Evolutionary conservation across 2,329 filamentous ascomycete species (phyloP).

Genomic region (Talaromyces funiculosus): DNA sequence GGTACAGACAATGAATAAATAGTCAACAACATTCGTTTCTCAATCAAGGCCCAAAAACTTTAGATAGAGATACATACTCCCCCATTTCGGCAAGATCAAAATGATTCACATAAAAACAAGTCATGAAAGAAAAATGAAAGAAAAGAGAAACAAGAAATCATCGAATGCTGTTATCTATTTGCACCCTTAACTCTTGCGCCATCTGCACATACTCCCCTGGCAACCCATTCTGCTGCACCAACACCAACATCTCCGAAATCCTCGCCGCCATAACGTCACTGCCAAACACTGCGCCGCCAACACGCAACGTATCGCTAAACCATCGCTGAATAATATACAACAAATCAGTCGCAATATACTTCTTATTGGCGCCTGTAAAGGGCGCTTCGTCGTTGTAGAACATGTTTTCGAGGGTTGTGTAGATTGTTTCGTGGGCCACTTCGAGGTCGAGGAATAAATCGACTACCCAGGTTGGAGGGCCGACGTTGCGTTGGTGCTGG

Average conservation of each 20-base stretch:
- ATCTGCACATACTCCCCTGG: slow-evolving; percentile 34
- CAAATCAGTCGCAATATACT: slow-evolving; percentile 56
- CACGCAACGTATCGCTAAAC: slow-evolving; percentile 53
- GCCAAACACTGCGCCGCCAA: slow-evolving; percentile 53
- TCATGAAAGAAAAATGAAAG: background rate
- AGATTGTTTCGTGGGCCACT: slow-evolving; percentile 56
- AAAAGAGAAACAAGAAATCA: slow-evolving; percentile 17
- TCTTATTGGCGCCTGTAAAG: slow-evolving; percentile 54
- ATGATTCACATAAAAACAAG: background rate
- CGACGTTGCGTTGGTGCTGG: slow-evolving; percentile 44
- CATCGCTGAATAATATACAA: slow-evolving; percentile 57
- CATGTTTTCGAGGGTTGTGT: slow-evolving; percentile 59
- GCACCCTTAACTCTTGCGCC: slow-evolving; percentile 36
- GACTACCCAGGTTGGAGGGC: slow-evolving; percentile 54
- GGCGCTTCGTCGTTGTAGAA: slow-evolving; percentile 63
- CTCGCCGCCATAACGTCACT: slow-evolving; percentile 52
- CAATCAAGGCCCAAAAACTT: background rate
- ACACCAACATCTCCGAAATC: slow-evolving; percentile 40
- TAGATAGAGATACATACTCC: background rate
- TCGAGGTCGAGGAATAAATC: slow-evolving; percentile 61
- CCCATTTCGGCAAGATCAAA: background rate
- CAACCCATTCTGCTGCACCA: slow-evolving; percentile 41
- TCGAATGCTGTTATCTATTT: slow-evolving; percentile 37
- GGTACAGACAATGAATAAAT: background rate
- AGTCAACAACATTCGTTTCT: background rate